Base-by-base conservation (phyloP, 495 filamentous ascomycete genomes). In the Aspergillus ostianus region DNA sequence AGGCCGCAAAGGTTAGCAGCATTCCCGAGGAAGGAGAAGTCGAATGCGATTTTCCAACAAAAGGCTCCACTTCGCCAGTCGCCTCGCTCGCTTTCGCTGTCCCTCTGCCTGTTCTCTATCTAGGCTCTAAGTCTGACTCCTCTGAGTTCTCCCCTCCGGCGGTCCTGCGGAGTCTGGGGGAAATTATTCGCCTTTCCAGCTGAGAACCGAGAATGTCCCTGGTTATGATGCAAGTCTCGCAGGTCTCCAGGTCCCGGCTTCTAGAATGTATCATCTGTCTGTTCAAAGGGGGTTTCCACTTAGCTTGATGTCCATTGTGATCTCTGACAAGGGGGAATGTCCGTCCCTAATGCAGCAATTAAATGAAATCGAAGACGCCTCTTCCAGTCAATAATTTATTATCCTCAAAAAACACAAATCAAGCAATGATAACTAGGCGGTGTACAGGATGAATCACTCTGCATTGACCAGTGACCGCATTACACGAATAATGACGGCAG, bases 31-130 rank as follows among this genome's bases (percentile, higher is more conserved):
- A 18, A 58, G 20, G 36, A 21, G 32, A 55, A 55, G n/a, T 54
- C 13, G 41, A 47, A 53, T 50, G 48, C 55, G 41, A 66, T 64
- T 64, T 32, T 26, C 29, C 29, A 32, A 32, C 29, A 2, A 32
- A 59, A 64, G 68, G 64, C 67, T 49, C 72, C 68, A 71, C 70
- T 60, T n/a, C n/a, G n/a, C 62, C 60, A 62, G 70, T 65, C 66
- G 62, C 51, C 49, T 51, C n/a, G 23, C 23, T 26, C 23, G 4
- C 23, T 26, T 26, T 26, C 23, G 23, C 23, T 4, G 23, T n/a
- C n/a, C 23, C 23, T 26, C 23, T 26, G 2, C 23, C 23, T 2
- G 4, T 26, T 26, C 23, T 2, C 23, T 26, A 4, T 26, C 23
- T 26, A 26, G 23, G 2, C 23, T 26, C 23, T 26, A 23, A 12